phyloP scores from a whole-genome alignment of 2,329 filamentous ascomycete species.

The Aureobasidium sp. region DNA sequence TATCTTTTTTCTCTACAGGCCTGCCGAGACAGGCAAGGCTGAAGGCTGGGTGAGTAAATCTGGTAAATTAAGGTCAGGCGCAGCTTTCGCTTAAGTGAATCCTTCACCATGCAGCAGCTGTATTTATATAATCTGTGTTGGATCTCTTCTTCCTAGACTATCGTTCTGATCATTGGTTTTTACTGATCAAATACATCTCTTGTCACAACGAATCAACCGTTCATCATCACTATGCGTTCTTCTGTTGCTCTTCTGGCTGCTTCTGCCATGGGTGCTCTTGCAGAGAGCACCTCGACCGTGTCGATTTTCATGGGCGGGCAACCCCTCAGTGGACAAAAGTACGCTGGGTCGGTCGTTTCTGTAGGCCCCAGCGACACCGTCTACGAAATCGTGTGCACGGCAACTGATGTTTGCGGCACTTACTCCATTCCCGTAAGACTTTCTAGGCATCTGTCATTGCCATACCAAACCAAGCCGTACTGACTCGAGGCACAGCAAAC shows the following conservation, averaged over 20 bases:
- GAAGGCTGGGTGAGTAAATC: not conserved
- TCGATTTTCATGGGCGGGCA: not conserved
- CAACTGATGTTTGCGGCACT: not conserved
- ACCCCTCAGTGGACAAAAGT: not conserved
- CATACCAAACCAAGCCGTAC: not conserved
- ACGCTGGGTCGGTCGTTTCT: not conserved
- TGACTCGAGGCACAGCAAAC: not conserved
- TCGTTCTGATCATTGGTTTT: not conserved
- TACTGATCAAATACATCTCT: not conserved
- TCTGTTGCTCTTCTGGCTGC: constrained; percentile 5
- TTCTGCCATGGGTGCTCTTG: not conserved
- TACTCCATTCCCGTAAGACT: not conserved
- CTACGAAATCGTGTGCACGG: not conserved
- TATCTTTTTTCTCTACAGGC: not conserved
- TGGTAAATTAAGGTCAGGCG: not conserved
- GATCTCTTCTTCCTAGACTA: not conserved
- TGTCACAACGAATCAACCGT: not conserved
- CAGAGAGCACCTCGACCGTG: not conserved
- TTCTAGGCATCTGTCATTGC: not conserved
- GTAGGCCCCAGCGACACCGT: not conserved
- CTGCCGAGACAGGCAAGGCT: not conserved
- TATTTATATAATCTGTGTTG: not conserved
- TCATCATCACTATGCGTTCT: not conserved
- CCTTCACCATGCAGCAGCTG: not conserved
- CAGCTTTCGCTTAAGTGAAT: not conserved